phyloP scores from a whole-genome alignment of 805 yeast genomes.

The Ogataea ramenticola region DNA sequence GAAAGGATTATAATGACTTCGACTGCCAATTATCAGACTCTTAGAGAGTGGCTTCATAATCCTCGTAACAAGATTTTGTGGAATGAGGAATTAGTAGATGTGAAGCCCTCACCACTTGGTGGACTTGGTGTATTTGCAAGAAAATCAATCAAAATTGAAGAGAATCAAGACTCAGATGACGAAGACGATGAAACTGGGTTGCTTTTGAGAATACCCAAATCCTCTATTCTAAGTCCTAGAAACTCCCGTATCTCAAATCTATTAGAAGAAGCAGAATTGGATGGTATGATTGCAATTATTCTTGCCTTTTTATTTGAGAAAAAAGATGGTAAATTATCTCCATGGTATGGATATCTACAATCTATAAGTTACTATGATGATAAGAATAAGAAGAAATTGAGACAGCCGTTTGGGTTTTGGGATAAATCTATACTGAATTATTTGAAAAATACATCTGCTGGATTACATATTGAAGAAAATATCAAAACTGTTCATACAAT shows the following conservation, averaged over 20 bases:
- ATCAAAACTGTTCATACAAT: background rate
- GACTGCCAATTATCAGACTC: constrained; percentile 19
- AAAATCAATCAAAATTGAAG: background rate
- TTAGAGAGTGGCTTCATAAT: constrained; percentile 46
- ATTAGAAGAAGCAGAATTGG: constrained; percentile 48
- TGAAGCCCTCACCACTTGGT: constrained; percentile 43
- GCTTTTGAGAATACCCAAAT: constrained; percentile 56
- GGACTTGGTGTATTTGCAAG: constrained; percentile 74
- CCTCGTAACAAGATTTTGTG: constrained; percentile 43
- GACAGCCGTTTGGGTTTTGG: background rate
- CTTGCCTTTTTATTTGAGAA: constrained; percentile 69
- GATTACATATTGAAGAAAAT: background rate
- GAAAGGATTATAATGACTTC: constrained; percentile 28
- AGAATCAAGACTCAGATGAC: constrained; percentile 12
- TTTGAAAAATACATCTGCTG: background rate
- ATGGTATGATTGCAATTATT: constrained; percentile 62
- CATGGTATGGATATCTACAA: constrained; percentile 67
- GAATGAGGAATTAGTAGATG: constrained; percentile 36
- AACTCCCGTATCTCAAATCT: constrained; percentile 62
- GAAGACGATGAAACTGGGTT: constrained; percentile 22
- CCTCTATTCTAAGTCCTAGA: constrained; percentile 47
- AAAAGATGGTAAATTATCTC: constrained; percentile 52
- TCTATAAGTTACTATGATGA: constrained; percentile 36
- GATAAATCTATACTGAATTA: background rate
- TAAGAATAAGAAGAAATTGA: constrained; percentile 9